A percentile compares a stretch with the other conserved stretches of the same genome.
Conservation (phyloP, 1,284 basidiomycete species). For the Malassezia dermatis region DNA sequence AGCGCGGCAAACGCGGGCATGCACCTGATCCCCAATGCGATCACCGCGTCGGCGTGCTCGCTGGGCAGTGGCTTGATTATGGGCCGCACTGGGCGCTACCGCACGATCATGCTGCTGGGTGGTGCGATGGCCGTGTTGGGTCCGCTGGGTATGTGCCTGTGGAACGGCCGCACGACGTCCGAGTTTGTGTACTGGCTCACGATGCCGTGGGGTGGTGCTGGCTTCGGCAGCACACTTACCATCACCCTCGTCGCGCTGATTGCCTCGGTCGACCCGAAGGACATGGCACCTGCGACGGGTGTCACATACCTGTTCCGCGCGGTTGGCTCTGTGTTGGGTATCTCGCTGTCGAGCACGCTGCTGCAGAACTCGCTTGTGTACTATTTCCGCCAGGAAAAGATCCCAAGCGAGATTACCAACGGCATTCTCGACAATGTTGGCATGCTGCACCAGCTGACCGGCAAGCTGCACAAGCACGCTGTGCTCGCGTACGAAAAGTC, state of each 20-base stretch:
- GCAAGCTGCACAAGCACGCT: conserved; percentile 24
- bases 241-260: conserved; percentile 48
- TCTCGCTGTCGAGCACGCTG: conserved; percentile 48
- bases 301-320: conserved; percentile 49
- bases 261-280: conserved; percentile 46
- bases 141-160: conserved; percentile 48
- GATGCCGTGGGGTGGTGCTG: conserved; percentile 45
- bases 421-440: conserved; percentile 44
- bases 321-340: conserved; percentile 48
- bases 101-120: conserved; percentile 41
- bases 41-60: conserved; percentile 48
- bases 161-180: conserved; percentile 38
- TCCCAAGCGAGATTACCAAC: conserved; percentile 39
- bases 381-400: conserved; percentile 30
- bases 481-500: conserved; percentile 46
- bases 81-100: conserved; percentile 48
- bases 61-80: conserved; percentile 48
- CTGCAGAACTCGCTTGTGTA: conserved; percentile 47
- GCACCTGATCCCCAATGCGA: conserved; percentile 48
- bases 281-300: conserved; percentile 48
- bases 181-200: conserved; percentile 45
- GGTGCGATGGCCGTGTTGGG: conserved; percentile 44
- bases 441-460: conserved; percentile 8
- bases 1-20: conserved; percentile 45
- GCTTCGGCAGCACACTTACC: conserved; percentile 46